Evolutionary conservation across 2,329 filamentous ascomycete species (phyloP).

Genomic region (Sphaerostilbella broomeana): DNA sequence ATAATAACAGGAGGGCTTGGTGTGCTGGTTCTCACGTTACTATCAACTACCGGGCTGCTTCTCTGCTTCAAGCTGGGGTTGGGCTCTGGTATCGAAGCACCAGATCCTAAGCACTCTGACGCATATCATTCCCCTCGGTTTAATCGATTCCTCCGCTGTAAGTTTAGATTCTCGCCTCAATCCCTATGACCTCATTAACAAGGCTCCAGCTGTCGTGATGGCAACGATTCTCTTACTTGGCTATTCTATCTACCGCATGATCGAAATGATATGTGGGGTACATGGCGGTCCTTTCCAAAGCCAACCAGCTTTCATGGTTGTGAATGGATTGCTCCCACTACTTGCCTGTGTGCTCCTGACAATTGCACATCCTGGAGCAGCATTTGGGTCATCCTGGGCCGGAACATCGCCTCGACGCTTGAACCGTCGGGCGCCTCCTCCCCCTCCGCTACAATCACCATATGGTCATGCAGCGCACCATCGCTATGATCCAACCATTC

Average conservation of each 20-base stretch:
- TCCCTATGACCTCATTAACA: background rate
- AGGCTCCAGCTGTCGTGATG: conserved; percentile 30
- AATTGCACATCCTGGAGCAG: conserved; percentile 31
- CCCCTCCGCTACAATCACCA: conserved; percentile 15
- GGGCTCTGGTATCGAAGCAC: conserved; percentile 29
- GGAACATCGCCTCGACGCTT: conserved; percentile 29
- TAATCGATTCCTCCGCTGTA: conserved; percentile 40
- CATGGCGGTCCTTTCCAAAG: conserved; percentile 31
- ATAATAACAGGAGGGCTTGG: conserved; percentile 40
- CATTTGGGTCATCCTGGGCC: conserved; percentile 36
- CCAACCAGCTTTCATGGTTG: conserved; percentile 31
- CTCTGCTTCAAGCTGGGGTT: conserved; percentile 36
- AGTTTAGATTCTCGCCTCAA: conserved; percentile 12
- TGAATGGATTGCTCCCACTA: conserved; percentile 37
- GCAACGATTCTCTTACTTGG: conserved; percentile 32
- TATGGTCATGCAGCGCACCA: conserved; percentile 23
- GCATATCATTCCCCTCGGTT: conserved; percentile 39
- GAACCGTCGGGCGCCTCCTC: conserved; percentile 17
- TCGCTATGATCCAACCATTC: conserved; percentile 29
- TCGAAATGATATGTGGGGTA: conserved; percentile 33
- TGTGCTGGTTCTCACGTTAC: conserved; percentile 36
- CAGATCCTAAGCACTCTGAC: conserved; percentile 33
- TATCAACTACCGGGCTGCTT: conserved; percentile 33
- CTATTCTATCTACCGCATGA: conserved; percentile 36
- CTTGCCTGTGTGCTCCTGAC: conserved; percentile 30